These are phyloP conservation scores for Diplotaxis tenuifolia DNA, from an alignment of 345 rosid genomes.

Conservation along the genomic window DNA sequence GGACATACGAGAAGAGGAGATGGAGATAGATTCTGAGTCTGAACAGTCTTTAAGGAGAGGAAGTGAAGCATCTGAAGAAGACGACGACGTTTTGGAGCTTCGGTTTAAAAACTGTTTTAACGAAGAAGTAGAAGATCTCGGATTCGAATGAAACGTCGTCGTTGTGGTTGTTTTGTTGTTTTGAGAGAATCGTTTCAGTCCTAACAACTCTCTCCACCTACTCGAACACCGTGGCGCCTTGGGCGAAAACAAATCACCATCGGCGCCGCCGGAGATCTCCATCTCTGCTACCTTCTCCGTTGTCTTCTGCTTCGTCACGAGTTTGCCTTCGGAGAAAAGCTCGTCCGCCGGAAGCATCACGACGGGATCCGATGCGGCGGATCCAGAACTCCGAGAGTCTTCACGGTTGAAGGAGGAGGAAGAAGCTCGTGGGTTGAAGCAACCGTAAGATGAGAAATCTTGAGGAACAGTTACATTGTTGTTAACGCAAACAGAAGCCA, in stretches of 20 bases:
- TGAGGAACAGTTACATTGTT: slow-evolving; percentile 59
- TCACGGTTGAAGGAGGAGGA: slow-evolving; percentile 45
- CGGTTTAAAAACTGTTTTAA: slow-evolving; percentile 67
- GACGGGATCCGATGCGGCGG: slow-evolving; percentile 46
- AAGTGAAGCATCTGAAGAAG: slow-evolving; percentile 41
- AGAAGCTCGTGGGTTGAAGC: slow-evolving; percentile 60
- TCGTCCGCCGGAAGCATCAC: slow-evolving; percentile 84
- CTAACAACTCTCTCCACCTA: slow-evolving; percentile 87
- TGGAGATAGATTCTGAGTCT: slow-evolving; percentile 60
- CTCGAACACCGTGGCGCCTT: slow-evolving; percentile 88
- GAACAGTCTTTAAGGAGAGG: slow-evolving; percentile 69
- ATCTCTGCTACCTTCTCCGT: slow-evolving; percentile 35
- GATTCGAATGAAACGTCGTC: slow-evolving; percentile 21
- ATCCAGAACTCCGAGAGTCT: slow-evolving; percentile 30
- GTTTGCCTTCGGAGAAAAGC: slow-evolving; percentile 82
- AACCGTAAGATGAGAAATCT: slow-evolving; percentile 62
- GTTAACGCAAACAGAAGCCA: slow-evolving; percentile 94
- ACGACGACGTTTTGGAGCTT: slow-evolving; percentile 54
- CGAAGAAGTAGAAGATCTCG: slow-evolving; percentile 45
- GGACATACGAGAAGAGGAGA: slow-evolving; percentile 78
- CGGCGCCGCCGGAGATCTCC: slow-evolving; percentile 46
- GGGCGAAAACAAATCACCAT: slow-evolving; percentile 58
- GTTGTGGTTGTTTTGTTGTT: slow-evolving; percentile 10
- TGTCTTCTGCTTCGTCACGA: slow-evolving; percentile 47
- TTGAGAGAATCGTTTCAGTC: slow-evolving; percentile 64